Percentiles rank a stretch among this genome's conserved stretches.
Conservation (phyloP, 164 flowering plant genomes). For the Dillenia turbinata region DNA sequence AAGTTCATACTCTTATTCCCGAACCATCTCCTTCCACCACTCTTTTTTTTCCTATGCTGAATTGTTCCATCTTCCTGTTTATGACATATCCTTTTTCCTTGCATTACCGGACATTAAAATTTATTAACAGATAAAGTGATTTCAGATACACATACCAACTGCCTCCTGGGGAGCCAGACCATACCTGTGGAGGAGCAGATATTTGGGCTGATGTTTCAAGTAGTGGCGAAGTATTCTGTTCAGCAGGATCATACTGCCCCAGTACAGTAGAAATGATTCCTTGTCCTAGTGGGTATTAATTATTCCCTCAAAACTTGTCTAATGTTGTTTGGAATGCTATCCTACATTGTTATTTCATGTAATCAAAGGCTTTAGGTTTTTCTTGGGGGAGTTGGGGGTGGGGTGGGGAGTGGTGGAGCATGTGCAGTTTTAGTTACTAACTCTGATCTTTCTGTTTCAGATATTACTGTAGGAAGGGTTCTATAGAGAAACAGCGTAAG, state of each 20-base stretch:
- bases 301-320: slow-evolving; percentile 22
- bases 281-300: slow-evolving; percentile 79
- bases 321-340: slow-evolving; percentile 1
- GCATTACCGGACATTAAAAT: slow-evolving; percentile 18
- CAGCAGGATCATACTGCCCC: slow-evolving; percentile 93
- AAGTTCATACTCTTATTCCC: slow-evolving; percentile 35
- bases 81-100: slow-evolving; percentile 2
- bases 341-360: neutral
- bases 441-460: slow-evolving; percentile 36
- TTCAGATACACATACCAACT: slow-evolving; percentile 82
- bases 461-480: slow-evolving; percentile 89
- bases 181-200: slow-evolving; percentile 94
- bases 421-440: slow-evolving; percentile 7
- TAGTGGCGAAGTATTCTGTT: slow-evolving; percentile 73
- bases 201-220: slow-evolving; percentile 79
- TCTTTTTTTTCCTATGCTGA: neutral
- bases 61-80: too few relatives aligned
- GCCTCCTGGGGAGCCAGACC: slow-evolving; percentile 70
- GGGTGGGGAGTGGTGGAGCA: too few relatives aligned
- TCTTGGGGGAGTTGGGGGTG: neutral
- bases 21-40: neutral
- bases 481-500: slow-evolving; percentile 65
- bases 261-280: slow-evolving; percentile 48
- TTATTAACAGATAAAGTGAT: slow-evolving; percentile 22
- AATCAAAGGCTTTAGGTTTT: neutral